These are phyloP conservation scores for Schwanniomyces occidentalis DNA, from an alignment of 805 yeast species.

Conservation along the genomic window DNA sequence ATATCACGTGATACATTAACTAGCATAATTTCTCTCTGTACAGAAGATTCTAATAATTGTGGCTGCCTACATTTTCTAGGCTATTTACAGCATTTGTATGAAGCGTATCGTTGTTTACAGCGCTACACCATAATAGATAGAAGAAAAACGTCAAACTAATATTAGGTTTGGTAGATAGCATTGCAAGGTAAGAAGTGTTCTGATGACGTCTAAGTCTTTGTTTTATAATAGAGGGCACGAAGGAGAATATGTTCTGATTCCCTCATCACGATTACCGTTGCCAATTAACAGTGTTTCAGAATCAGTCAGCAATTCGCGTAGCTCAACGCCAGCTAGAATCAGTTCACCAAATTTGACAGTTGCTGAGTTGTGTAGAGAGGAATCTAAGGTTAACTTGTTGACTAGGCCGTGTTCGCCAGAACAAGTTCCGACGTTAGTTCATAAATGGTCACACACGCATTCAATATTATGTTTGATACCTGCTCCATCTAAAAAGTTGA, in stretches of 20 bases:
- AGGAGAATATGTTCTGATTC: slow-evolving; percentile 31
- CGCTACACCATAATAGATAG: too few species aligned
- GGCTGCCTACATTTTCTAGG: too few species aligned
- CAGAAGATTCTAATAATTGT: too few species aligned
- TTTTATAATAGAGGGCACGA: slow-evolving; percentile 33
- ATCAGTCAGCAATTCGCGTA: slow-evolving; percentile 11
- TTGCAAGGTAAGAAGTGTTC: too few species aligned
- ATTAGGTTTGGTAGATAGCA: too few species aligned
- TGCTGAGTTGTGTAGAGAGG: slow-evolving; percentile 9
- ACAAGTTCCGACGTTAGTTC: slow-evolving; percentile 43
- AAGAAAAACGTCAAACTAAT: too few species aligned
- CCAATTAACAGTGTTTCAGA: slow-evolving; percentile 29
- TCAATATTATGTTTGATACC: slow-evolving; percentile 73
- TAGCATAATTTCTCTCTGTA: too few species aligned
- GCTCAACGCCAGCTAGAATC: slow-evolving; percentile 23
- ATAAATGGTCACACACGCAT: slow-evolving; percentile 73
- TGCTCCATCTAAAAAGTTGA: slow-evolving; percentile 53
- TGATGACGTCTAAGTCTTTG: too few species aligned
- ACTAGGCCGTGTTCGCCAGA: slow-evolving; percentile 4
- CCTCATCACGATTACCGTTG: slow-evolving; percentile 20
- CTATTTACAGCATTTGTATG: too few species aligned
- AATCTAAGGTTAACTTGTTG: slow-evolving; percentile 2
- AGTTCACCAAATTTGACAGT: slow-evolving; percentile 20
- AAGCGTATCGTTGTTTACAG: too few species aligned
- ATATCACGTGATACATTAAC: too few species aligned